A percentile compares a stretch with the other conserved stretches of the same genome.
These are phyloP conservation scores for Xylariaceae sp. DNA, from an alignment of 2,329 filamentous ascomycete genomes.

Conservation along the genomic window DNA sequence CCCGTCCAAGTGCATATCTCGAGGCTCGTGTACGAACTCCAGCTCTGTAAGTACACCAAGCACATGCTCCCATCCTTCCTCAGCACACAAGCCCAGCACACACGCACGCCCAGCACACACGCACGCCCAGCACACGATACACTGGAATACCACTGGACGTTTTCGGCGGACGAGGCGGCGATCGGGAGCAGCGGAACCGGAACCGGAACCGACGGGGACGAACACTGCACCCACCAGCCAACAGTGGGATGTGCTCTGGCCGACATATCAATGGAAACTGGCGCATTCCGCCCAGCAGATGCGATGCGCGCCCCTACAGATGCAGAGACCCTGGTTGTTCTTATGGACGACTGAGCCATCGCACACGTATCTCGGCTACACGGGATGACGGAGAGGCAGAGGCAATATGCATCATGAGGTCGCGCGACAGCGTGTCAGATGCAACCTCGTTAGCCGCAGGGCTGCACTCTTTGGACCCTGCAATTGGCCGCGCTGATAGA, in stretches of 20 bases:
- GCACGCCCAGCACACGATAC: too few relatives aligned
- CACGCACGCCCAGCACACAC: too few relatives aligned
- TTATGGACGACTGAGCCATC: slow-evolving; percentile 2
- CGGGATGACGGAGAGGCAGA: slow-evolving; percentile 5
- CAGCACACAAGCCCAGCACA: too few relatives aligned
- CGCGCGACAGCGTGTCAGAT: slow-evolving; percentile 20
- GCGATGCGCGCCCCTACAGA: not conserved
- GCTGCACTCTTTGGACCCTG: slow-evolving; percentile 13
- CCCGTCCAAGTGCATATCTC: slow-evolving; percentile 2
- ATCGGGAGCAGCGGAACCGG: not conserved
- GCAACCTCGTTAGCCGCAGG: slow-evolving; percentile 23
- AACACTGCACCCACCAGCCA: too few relatives aligned
- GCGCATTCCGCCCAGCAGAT: not conserved
- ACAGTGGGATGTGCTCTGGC: too few relatives aligned
- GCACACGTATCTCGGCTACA: slow-evolving; percentile 4
- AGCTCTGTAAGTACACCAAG: slow-evolving; percentile 1
- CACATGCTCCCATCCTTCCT: too few relatives aligned
- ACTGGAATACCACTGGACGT: too few relatives aligned
- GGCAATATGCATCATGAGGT: slow-evolving; percentile 16
- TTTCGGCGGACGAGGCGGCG: not conserved
- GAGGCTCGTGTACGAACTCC: slow-evolving; percentile 1
- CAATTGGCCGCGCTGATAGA: slow-evolving; percentile 23
- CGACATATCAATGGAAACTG: not conserved
- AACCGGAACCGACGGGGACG: too few relatives aligned
- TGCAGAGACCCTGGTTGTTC: slow-evolving; percentile 7